Evolutionary conservation across 371 early-diverging fungal genomes (phyloP).

Genomic region (Apophysomyces variabilis): DNA sequence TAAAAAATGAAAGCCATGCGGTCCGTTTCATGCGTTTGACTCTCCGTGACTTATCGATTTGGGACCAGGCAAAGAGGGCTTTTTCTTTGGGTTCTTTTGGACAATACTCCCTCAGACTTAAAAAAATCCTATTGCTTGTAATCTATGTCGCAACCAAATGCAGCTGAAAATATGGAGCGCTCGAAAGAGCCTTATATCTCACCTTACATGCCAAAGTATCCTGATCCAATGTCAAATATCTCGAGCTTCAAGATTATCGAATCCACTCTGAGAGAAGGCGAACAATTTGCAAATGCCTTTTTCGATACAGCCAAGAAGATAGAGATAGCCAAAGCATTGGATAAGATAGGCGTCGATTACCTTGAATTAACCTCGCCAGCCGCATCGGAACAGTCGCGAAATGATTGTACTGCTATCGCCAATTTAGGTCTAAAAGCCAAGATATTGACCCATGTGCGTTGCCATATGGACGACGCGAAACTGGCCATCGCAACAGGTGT

Average conservation of each 20-base stretch:
- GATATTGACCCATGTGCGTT: slow-evolving; percentile 94
- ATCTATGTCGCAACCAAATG: not conserved
- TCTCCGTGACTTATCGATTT: no score
- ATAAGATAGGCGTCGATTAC: slow-evolving; percentile 96
- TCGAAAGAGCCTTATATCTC: slow-evolving; percentile 43
- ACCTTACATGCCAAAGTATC: slow-evolving; percentile 65
- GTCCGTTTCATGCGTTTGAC: no score
- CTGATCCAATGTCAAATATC: slow-evolving; percentile 84
- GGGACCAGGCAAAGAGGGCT: no score
- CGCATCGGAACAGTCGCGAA: slow-evolving; percentile 92
- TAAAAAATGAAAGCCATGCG: no score
- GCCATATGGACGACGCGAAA: slow-evolving; percentile 97
- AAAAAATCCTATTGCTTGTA: not conserved
- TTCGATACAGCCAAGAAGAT: slow-evolving; percentile 95
- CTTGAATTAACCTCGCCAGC: slow-evolving; percentile 96
- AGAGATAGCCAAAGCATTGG: slow-evolving; percentile 95
- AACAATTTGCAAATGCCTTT: slow-evolving; percentile 98
- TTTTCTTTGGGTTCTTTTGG: not conserved
- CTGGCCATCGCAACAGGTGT: slow-evolving; percentile 96
- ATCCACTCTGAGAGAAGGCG: slow-evolving; percentile 96
- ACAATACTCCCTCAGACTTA: not conserved
- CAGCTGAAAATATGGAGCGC: slow-evolving; percentile 14
- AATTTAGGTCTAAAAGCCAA: slow-evolving; percentile 95
- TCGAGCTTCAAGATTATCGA: slow-evolving; percentile 95
- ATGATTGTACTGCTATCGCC: slow-evolving; percentile 89